Conservation (phyloP, 108 stramenopile genomes). For the Fragilaria crotonensis region DNA sequence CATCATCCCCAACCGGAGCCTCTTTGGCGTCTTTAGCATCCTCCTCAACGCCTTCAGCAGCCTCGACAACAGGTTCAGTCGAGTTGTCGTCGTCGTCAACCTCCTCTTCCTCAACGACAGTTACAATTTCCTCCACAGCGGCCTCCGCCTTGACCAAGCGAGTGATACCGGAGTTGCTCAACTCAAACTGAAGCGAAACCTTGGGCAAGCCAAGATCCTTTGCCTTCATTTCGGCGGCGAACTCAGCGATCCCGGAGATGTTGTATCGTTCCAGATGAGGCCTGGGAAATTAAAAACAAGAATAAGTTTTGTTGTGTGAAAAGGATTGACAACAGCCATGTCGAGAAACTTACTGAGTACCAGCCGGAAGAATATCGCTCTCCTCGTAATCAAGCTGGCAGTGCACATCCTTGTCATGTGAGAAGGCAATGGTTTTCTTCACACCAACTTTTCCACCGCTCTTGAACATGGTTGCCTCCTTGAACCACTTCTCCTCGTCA, state of each 20-base stretch:
- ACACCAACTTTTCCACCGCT: constrained; percentile 66
- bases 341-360: constrained; percentile 28
- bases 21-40: constrained; percentile 20
- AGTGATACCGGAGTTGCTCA: constrained; percentile 83
- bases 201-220: constrained; percentile 90
- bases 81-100: constrained; percentile 67
- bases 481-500: constrained; percentile 58
- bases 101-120: constrained; percentile 78
- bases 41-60: constrained; percentile 14
- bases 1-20: constrained; percentile 8
- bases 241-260: constrained; percentile 84
- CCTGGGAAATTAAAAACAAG: neutral
- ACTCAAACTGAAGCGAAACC: constrained; percentile 91
- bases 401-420: constrained; percentile 84
- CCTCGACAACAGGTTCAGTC: constrained; percentile 5
- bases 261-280: constrained; percentile 75
- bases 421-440: constrained; percentile 95
- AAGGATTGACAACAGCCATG: neutral
- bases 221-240: constrained; percentile 90
- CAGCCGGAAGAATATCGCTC: constrained; percentile 60
- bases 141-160: constrained; percentile 91
- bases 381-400: constrained; percentile 74
- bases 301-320: neutral
- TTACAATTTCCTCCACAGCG: constrained; percentile 81
- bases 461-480: constrained; percentile 91